Base-by-base conservation (phyloP, 176 grass and related monocot species). In the Thalia dealbata region DNA sequence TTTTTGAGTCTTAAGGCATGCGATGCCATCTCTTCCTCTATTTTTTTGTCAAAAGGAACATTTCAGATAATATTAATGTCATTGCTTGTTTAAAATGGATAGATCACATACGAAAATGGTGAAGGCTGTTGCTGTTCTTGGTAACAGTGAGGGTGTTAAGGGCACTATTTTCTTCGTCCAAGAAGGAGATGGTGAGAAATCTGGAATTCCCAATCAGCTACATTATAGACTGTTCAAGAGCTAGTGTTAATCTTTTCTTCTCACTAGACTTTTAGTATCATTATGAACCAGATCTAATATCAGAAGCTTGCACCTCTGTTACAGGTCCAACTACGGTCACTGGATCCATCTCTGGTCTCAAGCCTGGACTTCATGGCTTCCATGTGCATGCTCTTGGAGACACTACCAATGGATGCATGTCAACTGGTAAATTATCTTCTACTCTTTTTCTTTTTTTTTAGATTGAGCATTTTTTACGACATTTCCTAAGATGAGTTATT, bases 391-490 rank as follows among this genome's bases (percentile, higher is more conserved):
- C 95, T 0, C 90, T 99, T 73, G 95, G 90, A 18, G 95, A 99
- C 81, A 99, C 90, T 62, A 99, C 95, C 16, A 99, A 93, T 61
- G 95, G 90, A 3, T 99, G 95, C 95, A 81, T 93, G 85, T 99
- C 90, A 22, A 99, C 95, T 83, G 95, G 95, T 99, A 84, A 32
- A 9, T 6, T 54, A 21, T 60, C 54, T 18, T 6, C 3, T 75
- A 46, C 48, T 43, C 3, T 63, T 18, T 6, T 7, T 75, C 46
- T 63, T 43, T 9, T 10, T 24, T 3, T 16, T 52, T 18, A 1
- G 14, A 71, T 10, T 48, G 23, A 10, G 21, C 5, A 30, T 10
- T 55, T 18, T 3, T 41, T 41, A 0, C 0, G 3, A 69, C 8
- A 69, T 44, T 24, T 30, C 12, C 26, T 64, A 69, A 19, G 18